Percentiles rank a stretch among this genome's conserved stretches.
Conservation (phyloP, 2,329 filamentous ascomycete genomes). For the Diaporthe vexans region DNA sequence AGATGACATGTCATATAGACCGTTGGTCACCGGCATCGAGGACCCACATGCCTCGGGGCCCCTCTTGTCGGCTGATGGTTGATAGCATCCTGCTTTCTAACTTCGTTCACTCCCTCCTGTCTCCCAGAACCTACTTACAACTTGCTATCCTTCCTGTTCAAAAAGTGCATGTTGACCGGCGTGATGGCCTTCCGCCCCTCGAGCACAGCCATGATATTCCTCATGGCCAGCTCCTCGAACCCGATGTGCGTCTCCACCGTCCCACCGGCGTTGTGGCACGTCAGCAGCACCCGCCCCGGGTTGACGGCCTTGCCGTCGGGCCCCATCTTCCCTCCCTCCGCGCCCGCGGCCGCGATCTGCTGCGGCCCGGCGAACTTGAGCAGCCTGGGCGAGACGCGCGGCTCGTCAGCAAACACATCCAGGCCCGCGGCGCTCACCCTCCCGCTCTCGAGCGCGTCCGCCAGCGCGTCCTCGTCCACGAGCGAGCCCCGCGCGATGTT, state of each 20-base stretch:
- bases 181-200: slow-evolving; percentile 66
- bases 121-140: neutral
- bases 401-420: slow-evolving; percentile 76
- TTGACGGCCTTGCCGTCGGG: slow-evolving; percentile 2
- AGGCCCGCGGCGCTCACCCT: slow-evolving; percentile 67
- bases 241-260: slow-evolving; percentile 76
- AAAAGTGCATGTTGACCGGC: slow-evolving; percentile 72
- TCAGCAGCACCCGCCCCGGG: slow-evolving; percentile 66
- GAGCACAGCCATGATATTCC: slow-evolving; percentile 74
- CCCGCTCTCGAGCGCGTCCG: slow-evolving; percentile 68
- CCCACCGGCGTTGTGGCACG: slow-evolving; percentile 78
- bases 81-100: neutral
- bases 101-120: neutral
- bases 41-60: neutral
- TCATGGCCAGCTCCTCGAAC: slow-evolving; percentile 76
- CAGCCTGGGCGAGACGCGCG: slow-evolving; percentile 64
- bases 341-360: neutral
- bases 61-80: neutral
- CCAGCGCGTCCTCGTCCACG: slow-evolving; percentile 75
- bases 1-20: slow-evolving; percentile 10
- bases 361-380: slow-evolving; percentile 52
- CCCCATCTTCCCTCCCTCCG: neutral
- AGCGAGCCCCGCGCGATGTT: slow-evolving; percentile 76
- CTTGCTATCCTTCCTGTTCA: slow-evolving; percentile 50
- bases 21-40: neutral